Base-by-base conservation (phyloP, 2,329 filamentous ascomycete genomes). In the Claviceps cyperi region DNA sequence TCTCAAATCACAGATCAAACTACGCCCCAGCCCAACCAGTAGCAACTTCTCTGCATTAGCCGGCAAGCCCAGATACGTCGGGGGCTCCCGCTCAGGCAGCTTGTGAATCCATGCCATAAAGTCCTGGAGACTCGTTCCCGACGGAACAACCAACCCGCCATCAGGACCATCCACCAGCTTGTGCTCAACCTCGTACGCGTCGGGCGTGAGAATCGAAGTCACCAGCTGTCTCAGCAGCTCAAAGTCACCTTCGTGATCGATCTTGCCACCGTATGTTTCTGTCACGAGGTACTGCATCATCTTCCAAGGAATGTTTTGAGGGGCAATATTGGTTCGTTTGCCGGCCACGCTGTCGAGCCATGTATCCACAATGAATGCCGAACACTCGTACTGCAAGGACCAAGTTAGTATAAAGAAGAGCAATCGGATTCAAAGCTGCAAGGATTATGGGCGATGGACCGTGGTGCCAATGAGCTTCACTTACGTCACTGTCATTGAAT, bases 401-500 rank as follows among this genome's bases (percentile, higher is more conserved):
- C n/a, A n/a, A 9, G 19, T 51, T 35, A 51, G 50, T 22, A 44
- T 28, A 22, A 8, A 35, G 43, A 15, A 8, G 9, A 22, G n/a
- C 5, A 43, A 9, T 32, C 9, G 9, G 9, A 11, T 32, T 11
- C 28, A 32, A 32, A 11, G 9, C 28, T 11, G 28, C 28, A 11
- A 32, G 3, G 1, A 32, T 32, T 32, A 4, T 4, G 11, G 28
- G 9, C 9, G 21, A 49, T 56, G 50, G 46, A 51, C 53, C 43
- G 41, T 43, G 11, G 15, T 37, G 15, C 13, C 43, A 14, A 28
- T 1, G 11, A 5, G 22, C 14, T 35, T 5, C 32, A 53, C 86
- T 85, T 79, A 94, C 87, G 69, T 98, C 92, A 59, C 90, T 94
- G 67, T 98, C 94, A 64, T 98, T 98, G 68, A 98, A 98, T 68